phyloP scores from a whole-genome alignment of 768 basidiomycete genomes.

The Termitomyces sp. region DNA sequence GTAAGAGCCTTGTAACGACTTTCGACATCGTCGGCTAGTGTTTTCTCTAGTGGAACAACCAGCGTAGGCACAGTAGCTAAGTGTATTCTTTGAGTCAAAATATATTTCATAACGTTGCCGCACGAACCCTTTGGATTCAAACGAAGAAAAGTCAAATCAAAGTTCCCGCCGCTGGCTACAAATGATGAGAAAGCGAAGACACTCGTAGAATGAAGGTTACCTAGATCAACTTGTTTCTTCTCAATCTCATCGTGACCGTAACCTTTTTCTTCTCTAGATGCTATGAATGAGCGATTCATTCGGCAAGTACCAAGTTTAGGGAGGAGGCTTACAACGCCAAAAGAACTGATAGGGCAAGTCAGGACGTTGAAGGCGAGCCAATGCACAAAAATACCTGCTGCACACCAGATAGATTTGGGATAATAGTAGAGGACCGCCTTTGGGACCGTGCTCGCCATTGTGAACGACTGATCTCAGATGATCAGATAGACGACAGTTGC shows the following conservation, averaged over 20 bases:
- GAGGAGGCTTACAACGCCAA: constrained; percentile 45
- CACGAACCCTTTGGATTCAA: constrained; percentile 68
- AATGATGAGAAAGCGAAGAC: background rate
- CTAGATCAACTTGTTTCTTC: constrained; percentile 59
- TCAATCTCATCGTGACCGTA: constrained; percentile 76
- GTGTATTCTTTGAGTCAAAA: background rate
- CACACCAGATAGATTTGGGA: constrained; percentile 56
- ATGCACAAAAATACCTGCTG: constrained; percentile 40
- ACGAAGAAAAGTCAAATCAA: constrained; percentile 66
- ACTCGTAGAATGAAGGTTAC: constrained; percentile 21
- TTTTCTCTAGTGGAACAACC: constrained; percentile 78
- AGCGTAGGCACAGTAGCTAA: constrained; percentile 76
- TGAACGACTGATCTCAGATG: background rate
- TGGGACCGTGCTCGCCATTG: constrained; percentile 36
- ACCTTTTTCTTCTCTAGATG: constrained; percentile 66
- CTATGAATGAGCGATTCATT: constrained; percentile 7
- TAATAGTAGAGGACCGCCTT: constrained; percentile 82
- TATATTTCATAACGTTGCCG: background rate
- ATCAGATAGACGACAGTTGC: too few relatives aligned
- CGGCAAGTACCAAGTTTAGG: background rate
- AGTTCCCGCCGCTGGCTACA: constrained; percentile 75
- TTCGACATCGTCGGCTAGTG: constrained; percentile 62
- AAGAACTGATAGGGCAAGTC: constrained; percentile 30
- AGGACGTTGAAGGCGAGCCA: background rate
- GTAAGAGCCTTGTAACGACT: constrained; percentile 78